phyloP scores from a whole-genome alignment of 2,329 filamentous ascomycete genomes.

The Fusarium brachygibbosum region DNA sequence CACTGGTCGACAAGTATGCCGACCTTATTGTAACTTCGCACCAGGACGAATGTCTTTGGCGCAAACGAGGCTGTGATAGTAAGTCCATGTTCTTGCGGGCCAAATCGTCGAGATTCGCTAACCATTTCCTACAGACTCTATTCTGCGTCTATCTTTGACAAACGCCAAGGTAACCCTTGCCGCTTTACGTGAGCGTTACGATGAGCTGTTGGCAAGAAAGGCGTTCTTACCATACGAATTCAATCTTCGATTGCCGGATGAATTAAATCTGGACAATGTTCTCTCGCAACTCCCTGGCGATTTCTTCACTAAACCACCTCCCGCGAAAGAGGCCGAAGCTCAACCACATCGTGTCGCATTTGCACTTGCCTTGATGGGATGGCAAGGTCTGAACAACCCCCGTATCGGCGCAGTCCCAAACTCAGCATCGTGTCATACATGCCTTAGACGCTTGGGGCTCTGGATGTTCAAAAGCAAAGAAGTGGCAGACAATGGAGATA shows the following conservation, averaged over 20 bases:
- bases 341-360: constrained; percentile 73
- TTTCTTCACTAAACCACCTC: constrained; percentile 66
- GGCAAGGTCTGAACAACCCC: constrained; percentile 74
- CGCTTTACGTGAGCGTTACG: constrained; percentile 73
- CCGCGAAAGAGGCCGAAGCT: constrained; percentile 46
- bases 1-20: constrained; percentile 81
- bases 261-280: constrained; percentile 64
- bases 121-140: constrained; percentile 60
- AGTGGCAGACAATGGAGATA: constrained; percentile 66
- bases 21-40: constrained; percentile 82
- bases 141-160: constrained; percentile 73
- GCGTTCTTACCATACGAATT: constrained; percentile 72
- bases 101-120: constrained; percentile 42
- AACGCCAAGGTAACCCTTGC: constrained; percentile 71
- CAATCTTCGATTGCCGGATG: constrained; percentile 70
- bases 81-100: constrained; percentile 42
- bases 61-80: constrained; percentile 88
- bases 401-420: constrained; percentile 74
- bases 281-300: constrained; percentile 64
- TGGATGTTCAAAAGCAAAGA: constrained; percentile 92
- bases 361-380: constrained; percentile 78
- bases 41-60: constrained; percentile 86
- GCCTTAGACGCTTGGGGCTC: constrained; percentile 87
- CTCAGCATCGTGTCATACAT: constrained; percentile 84
- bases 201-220: constrained; percentile 68